phyloP scores from a whole-genome alignment of 345 rosid species.

The Populus pruinosa region DNA sequence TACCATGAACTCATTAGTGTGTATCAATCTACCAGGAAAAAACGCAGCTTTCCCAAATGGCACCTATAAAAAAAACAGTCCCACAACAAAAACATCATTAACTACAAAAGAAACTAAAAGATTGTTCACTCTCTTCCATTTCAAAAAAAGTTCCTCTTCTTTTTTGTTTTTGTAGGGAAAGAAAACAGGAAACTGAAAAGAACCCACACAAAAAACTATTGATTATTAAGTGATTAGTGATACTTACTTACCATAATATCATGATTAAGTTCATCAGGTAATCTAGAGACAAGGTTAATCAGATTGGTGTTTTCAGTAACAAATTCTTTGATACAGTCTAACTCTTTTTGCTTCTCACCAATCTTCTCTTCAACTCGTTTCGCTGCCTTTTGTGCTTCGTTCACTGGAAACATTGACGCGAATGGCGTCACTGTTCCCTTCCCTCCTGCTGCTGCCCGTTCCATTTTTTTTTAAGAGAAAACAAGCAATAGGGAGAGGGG shows the following conservation, averaged over 20 bases:
- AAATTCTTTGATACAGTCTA: conserved; percentile 48
- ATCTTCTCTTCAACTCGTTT: conserved; percentile 60
- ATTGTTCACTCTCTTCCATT: neutral
- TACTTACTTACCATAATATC: conserved; percentile 56
- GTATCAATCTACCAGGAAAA: conserved; percentile 81
- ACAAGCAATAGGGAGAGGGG: neutral
- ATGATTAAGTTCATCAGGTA: conserved; percentile 80
- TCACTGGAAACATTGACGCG: conserved; percentile 58
- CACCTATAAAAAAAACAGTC: conserved; percentile 36
- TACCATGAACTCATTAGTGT: conserved; percentile 88
- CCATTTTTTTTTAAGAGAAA: conserved; percentile 17
- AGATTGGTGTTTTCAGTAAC: conserved; percentile 59
- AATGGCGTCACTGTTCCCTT: conserved; percentile 68
- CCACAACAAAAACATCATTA: neutral
- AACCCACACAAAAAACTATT: neutral
- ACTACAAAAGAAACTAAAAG: neutral
- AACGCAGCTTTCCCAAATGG: conserved; percentile 84
- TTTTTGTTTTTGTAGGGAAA: no score
- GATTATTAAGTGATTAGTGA: neutral
- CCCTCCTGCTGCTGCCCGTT: conserved; percentile 13
- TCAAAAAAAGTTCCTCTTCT: neutral
- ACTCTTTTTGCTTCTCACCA: conserved; percentile 53
- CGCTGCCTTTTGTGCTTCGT: conserved; percentile 64
- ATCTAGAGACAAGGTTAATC: conserved; percentile 56
- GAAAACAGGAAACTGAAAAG: neutral